Evolutionary conservation across 768 basidiomycete species (phyloP), one percentile per base, ranked within the genome.

Genomic region (Artomyces pyxidatus): DNA sequence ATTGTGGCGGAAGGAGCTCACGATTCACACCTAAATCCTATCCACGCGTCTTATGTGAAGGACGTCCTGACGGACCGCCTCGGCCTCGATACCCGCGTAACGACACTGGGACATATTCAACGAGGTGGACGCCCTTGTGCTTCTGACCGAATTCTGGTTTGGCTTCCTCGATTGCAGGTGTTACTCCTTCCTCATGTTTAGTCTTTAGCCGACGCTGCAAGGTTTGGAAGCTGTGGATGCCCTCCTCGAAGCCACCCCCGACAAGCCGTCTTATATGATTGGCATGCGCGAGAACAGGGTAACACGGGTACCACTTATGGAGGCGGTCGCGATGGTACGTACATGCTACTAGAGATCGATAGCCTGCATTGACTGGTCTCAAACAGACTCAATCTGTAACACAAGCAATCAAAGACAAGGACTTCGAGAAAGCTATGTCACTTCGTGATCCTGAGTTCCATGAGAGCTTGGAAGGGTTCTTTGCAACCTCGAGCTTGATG

Each of bases 1-100:
- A 96, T 99, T 55, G 86, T 98, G 37, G 95, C 96, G 1, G 96
- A 99, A 68, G 96, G 96, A 21, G 95, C 96, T 9, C 81, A 87
- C 42, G 95, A 98, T 64, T 69, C 74, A 42, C 73, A 87, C 58
- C 78, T 98, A 40, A 83, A 95, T 25, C 92, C 92, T n/a, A 97
- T 99, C 63, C 83, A 76, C 38, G 84, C 92, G 16, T 88, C 90
- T 26, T 81, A 93, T 61, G 82, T 99, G 67, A 98, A 93, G 68
- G 77, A 89, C 19, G 80, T 99, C 30, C 78, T 98, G 10, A 71
- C 86, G 1, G 82, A 96, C 26, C 78, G 85, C 14, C 78, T 98
- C 22, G 88, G 89, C 0, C 80, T 99, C 26, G 96, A 98, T 65
- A 94, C 95, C 1, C 77, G 96, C 42, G 96, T 99, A 5, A 99